Percentiles rank a stretch among this genome's conserved stretches.
phyloP scores from a whole-genome alignment of 2,329 filamentous ascomycete species.

The Rugonectria rugulosa region DNA sequence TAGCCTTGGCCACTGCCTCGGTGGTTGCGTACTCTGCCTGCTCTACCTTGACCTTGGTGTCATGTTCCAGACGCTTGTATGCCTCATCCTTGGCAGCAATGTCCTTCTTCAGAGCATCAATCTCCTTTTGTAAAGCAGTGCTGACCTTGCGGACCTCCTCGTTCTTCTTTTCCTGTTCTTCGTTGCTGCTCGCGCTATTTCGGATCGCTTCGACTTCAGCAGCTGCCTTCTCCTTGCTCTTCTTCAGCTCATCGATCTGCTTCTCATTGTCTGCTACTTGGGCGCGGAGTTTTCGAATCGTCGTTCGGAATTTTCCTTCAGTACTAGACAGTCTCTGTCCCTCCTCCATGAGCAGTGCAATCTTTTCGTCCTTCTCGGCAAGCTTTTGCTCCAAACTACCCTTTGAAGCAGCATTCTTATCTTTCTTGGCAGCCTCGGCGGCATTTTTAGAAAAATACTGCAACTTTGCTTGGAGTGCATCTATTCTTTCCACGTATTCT shows the following conservation, averaged over 20 bases:
- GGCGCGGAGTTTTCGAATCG: slow-evolving; percentile 80
- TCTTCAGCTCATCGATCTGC: slow-evolving; percentile 65
- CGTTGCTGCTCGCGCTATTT: slow-evolving; percentile 56
- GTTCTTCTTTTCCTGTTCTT: slow-evolving; percentile 63
- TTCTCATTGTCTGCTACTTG: slow-evolving; percentile 73
- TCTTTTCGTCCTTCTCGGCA: slow-evolving; percentile 89
- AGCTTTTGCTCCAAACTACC: slow-evolving; percentile 79
- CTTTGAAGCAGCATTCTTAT: slow-evolving; percentile 65
- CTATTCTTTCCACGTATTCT: slow-evolving; percentile 85
- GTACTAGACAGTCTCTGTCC: slow-evolving; percentile 86
- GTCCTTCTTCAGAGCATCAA: slow-evolving; percentile 55
- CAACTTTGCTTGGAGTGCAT: slow-evolving; percentile 89
- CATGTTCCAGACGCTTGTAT: slow-evolving; percentile 72
- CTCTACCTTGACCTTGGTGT: slow-evolving; percentile 72
- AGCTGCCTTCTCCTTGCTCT: slow-evolving; percentile 65
- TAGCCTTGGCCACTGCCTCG: slow-evolving; percentile 70
- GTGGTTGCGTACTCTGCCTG: slow-evolving; percentile 70
- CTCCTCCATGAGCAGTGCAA: slow-evolving; percentile 89
- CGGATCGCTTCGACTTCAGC: slow-evolving; percentile 57
- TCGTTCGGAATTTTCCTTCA: slow-evolving; percentile 83
- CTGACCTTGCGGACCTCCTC: slow-evolving; percentile 61
- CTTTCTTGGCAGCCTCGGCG: slow-evolving; percentile 75
- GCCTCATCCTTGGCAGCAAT: slow-evolving; percentile 67
- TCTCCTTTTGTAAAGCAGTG: slow-evolving; percentile 53
- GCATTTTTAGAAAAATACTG: slow-evolving; percentile 86